Evolutionary conservation across 768 basidiomycete species (phyloP).

Genomic region (Amanita pseudoporphyria): DNA sequence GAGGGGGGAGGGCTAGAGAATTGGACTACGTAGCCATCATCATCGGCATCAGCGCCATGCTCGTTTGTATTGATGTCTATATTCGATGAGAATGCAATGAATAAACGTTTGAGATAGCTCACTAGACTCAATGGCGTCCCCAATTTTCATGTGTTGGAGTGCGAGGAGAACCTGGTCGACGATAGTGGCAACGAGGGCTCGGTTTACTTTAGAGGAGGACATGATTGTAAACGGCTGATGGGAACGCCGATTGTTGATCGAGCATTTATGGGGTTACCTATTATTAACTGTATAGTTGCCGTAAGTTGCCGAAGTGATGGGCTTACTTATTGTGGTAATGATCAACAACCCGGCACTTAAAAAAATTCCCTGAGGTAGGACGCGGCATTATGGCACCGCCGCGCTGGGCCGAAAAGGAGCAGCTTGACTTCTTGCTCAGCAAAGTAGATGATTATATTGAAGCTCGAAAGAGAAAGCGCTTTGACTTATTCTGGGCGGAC

Average conservation of each 20-base stretch:
- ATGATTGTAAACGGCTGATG: background rate
- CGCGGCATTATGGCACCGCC: background rate
- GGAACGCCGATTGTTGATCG: background rate
- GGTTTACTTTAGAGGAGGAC: background rate
- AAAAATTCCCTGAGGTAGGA: background rate
- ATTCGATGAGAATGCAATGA: too few relatives aligned
- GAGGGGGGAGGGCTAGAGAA: background rate
- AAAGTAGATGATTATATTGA: background rate
- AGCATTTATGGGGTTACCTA: background rate
- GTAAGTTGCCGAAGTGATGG: background rate
- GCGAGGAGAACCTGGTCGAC: background rate
- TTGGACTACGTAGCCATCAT: background rate
- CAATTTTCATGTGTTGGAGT: background rate
- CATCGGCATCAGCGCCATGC: background rate
- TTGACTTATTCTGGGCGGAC: background rate
- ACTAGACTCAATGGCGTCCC: too few relatives aligned
- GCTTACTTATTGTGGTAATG: too few relatives aligned
- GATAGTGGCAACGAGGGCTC: background rate
- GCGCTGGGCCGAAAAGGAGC: background rate
- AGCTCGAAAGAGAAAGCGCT: background rate
- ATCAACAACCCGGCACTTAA: background rate
- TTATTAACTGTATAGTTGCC: background rate
- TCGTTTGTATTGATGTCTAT: too few relatives aligned
- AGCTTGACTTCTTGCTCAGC: background rate
- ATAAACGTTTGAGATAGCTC: too few relatives aligned